Evolutionary conservation across 1,139 yeast species (phyloP).

Genomic region (Sugiyamaella paludigena): DNA sequence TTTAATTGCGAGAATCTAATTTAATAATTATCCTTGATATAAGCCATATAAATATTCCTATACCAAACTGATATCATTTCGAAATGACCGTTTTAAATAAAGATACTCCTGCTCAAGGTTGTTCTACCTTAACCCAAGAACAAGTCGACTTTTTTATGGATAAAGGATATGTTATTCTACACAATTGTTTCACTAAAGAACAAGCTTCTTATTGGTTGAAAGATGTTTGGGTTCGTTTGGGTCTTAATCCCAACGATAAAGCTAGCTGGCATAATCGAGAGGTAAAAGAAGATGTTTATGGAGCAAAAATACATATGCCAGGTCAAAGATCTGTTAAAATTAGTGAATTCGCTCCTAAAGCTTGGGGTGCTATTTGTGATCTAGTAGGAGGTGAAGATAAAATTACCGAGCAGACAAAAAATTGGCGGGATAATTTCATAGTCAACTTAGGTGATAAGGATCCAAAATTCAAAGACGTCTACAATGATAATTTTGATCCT

Average conservation of each 20-base stretch:
- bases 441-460: conserved; percentile 15
- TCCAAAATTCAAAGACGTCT: not conserved
- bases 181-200: conserved; percentile 13
- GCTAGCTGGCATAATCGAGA: conserved; percentile 11
- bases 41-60: too few relatives aligned
- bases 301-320: conserved; percentile 16
- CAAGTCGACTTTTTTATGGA: conserved; percentile 11
- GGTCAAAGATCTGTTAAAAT: conserved; percentile 13
- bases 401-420: conserved; percentile 11
- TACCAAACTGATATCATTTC: too few relatives aligned
- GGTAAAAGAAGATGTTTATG: conserved; percentile 12
- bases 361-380: conserved; percentile 17
- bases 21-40: too few relatives aligned
- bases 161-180: conserved; percentile 14
- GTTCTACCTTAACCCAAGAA: conserved; percentile 12
- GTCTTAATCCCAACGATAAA: conserved; percentile 15
- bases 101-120: conserved; percentile 7
- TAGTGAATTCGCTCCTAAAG: conserved; percentile 17
- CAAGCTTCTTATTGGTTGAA: conserved; percentile 17
- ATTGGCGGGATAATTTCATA: conserved; percentile 16
- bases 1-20: too few relatives aligned
- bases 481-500: conserved; percentile 7
- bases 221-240: conserved; percentile 16
- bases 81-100: too few relatives aligned
- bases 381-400: conserved; percentile 15